Conservation (phyloP, 2,329 filamentous ascomycete genomes). For the Colletotrichum sp. region DNA sequence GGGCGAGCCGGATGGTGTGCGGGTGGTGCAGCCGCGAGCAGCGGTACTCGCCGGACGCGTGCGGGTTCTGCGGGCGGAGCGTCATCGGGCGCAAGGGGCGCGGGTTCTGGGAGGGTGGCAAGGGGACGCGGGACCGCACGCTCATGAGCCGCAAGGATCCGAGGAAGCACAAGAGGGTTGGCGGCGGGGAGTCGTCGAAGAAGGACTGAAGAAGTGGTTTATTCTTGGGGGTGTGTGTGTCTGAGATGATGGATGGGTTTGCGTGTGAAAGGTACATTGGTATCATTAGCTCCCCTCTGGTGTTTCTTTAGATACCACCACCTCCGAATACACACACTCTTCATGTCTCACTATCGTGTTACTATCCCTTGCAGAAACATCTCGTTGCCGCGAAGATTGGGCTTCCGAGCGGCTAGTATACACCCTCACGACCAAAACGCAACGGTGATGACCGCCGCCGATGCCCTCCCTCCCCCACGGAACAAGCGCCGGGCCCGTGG, state of each 20-base stretch:
- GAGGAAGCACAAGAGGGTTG: slow-evolving; percentile 72
- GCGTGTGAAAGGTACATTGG: neutral
- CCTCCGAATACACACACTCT: neutral
- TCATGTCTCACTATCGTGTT: neutral
- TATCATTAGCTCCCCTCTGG: neutral
- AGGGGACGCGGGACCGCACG: slow-evolving; percentile 74
- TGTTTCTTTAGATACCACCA: neutral
- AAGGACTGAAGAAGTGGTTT: slow-evolving; percentile 28
- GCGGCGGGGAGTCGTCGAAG: slow-evolving; percentile 43
- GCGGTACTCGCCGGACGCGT: slow-evolving; percentile 78
- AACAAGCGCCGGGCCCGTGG: neutral
- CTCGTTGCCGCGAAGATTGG: neutral
- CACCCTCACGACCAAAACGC: neutral
- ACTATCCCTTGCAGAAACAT: neutral
- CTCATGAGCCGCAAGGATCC: slow-evolving; percentile 80
- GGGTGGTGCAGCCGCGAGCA: slow-evolving; percentile 83
- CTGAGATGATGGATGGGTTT: neutral
- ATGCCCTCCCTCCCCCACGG: neutral
- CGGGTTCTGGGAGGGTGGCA: slow-evolving; percentile 89
- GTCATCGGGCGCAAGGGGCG: slow-evolving; percentile 69
- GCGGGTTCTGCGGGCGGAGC: slow-evolving; percentile 72
- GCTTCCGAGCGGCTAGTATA: neutral
- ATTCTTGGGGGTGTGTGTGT: neutral
- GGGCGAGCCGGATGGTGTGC: slow-evolving; percentile 85
- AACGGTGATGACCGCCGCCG: neutral